phyloP scores from a whole-genome alignment of 2,329 filamentous ascomycete genomes.

The Diaporthe citriasiana region DNA sequence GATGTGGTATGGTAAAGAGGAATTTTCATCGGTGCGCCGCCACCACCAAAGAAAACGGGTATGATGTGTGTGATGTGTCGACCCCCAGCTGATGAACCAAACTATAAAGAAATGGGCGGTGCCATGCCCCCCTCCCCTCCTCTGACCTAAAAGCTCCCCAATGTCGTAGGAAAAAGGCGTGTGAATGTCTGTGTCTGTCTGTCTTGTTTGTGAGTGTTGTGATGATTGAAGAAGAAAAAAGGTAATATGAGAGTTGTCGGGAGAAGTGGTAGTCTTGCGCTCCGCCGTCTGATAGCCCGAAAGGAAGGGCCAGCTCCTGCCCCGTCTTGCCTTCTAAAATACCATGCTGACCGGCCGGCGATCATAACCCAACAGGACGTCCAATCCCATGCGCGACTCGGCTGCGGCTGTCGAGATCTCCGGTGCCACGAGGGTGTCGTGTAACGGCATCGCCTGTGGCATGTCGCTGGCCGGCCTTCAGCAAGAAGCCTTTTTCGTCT shows the following conservation, averaged over 20 bases:
- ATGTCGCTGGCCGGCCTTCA: constrained; percentile 24
- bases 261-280: constrained; percentile 18
- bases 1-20: constrained; percentile 39
- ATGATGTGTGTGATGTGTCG: constrained; percentile 39
- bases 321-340: constrained; percentile 11
- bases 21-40: constrained; percentile 41
- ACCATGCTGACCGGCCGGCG: constrained; percentile 39
- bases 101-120: constrained; percentile 25
- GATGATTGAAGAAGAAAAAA: constrained; percentile 15
- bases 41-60: constrained; percentile 28
- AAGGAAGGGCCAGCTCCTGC: constrained; percentile 6
- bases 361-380: constrained; percentile 16
- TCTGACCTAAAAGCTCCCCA: constrained; percentile 10
- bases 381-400: constrained; percentile 34
- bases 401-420: constrained; percentile 34
- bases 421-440: constrained; percentile 45
- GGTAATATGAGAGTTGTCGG: constrained; percentile 21
- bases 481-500: neutral
- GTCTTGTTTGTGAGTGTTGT: constrained; percentile 11
- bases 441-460: constrained; percentile 38
- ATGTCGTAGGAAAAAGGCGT: constrained; percentile 7
- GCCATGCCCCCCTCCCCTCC: neutral
- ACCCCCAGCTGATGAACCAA: constrained; percentile 21
- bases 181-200: constrained; percentile 6
- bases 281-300: constrained; percentile 21